phyloP scores from a whole-genome alignment of 2,329 filamentous ascomycete genomes.

The Metarhizium brunneum region DNA sequence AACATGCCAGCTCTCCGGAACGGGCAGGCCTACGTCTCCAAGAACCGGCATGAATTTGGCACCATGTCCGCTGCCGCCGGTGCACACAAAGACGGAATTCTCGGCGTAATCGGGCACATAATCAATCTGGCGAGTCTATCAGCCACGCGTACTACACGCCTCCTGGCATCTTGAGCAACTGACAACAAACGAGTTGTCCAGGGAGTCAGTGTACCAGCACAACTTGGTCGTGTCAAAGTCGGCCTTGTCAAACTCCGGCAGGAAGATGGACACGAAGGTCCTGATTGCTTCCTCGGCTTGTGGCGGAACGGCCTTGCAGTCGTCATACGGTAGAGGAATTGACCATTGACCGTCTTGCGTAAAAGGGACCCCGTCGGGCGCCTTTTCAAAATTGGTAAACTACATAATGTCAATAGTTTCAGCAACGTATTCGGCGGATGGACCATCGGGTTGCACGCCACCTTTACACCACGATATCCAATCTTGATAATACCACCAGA shows the following conservation, averaged over 20 bases:
- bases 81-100: slow-evolving; percentile 23
- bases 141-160: not conserved
- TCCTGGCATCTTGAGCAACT: not conserved
- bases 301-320: slow-evolving; percentile 8
- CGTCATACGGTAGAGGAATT: slow-evolving; percentile 15
- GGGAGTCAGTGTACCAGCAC: slow-evolving; percentile 26
- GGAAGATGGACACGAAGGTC: slow-evolving; percentile 13
- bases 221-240: slow-evolving; percentile 17
- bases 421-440: not conserved
- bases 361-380: slow-evolving; percentile 17
- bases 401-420: slow-evolving; percentile 1
- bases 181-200: slow-evolving; percentile 23
- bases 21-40: slow-evolving; percentile 15
- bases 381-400: slow-evolving; percentile 23
- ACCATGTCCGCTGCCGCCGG: slow-evolving; percentile 25
- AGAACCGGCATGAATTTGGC: slow-evolving; percentile 26
- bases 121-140: slow-evolving; percentile 16
- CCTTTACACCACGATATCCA: slow-evolving; percentile 20
- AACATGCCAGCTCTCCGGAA: not conserved
- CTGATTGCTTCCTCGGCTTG: slow-evolving; percentile 15
- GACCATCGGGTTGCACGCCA: not conserved
- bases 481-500: slow-evolving; percentile 18
- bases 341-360: slow-evolving; percentile 22
- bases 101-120: slow-evolving; percentile 20
- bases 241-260: slow-evolving; percentile 16